phyloP scores from a whole-genome alignment of 2,329 filamentous ascomycete genomes.

The Pochonia chlamydosporia region DNA sequence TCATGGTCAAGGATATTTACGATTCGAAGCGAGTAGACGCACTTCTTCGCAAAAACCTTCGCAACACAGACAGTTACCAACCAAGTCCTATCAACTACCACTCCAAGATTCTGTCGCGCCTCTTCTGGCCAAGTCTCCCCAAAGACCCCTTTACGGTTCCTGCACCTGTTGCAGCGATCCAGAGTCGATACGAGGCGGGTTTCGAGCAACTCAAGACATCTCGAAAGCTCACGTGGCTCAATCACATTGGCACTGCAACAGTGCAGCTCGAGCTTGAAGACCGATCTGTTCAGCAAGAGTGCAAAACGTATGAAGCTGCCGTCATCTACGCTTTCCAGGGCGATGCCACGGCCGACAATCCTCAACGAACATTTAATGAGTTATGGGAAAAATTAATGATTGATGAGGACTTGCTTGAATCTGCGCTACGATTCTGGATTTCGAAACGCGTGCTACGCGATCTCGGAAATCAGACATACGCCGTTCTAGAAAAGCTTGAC shows the following conservation, averaged over 20 bases:
- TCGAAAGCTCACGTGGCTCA: conserved; percentile 83
- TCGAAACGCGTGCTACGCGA: conserved; percentile 60
- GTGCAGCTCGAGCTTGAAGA: conserved; percentile 82
- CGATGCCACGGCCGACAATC: conserved; percentile 27
- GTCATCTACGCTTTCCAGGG: conserved; percentile 78
- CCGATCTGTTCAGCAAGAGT: conserved; percentile 64
- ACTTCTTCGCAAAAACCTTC: conserved; percentile 48
- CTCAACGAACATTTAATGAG: conserved; percentile 43
- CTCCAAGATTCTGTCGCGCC: conserved; percentile 80
- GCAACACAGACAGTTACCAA: conserved; percentile 8
- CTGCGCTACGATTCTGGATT: conserved; percentile 68
- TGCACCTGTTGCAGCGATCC: conserved; percentile 48
- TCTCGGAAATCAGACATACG: conserved; percentile 47
- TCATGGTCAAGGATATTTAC: conserved; percentile 91
- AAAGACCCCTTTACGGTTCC: conserved; percentile 65
- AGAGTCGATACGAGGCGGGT: conserved; percentile 64
- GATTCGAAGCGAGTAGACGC: conserved; percentile 73
- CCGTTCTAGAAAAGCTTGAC: conserved; percentile 60
- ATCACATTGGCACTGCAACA: conserved; percentile 71
- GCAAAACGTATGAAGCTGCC: conserved; percentile 79
- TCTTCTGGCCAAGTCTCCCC: conserved; percentile 86
- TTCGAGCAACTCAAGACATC: conserved; percentile 78
- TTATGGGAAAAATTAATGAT: conserved; percentile 59
- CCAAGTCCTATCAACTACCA: conserved; percentile 45
- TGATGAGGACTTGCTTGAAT: conserved; percentile 64